Percentiles rank a stretch among this genome's conserved stretches.
Conservation (phyloP, 169 alveolate genomes). For the Eimeria falciformis region DNA sequence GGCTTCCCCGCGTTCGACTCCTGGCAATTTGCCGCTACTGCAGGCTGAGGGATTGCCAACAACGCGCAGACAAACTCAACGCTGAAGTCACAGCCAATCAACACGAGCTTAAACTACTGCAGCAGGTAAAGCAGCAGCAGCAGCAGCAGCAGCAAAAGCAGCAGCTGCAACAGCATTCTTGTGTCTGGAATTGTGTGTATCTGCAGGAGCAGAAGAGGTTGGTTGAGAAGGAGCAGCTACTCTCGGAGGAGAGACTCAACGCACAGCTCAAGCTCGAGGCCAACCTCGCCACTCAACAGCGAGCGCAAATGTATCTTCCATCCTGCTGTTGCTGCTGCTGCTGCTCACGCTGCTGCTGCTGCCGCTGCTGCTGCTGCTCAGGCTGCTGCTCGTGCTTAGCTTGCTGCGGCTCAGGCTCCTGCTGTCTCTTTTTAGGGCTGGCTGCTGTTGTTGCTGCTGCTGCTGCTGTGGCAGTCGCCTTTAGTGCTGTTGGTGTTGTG, state of each 20-base stretch:
- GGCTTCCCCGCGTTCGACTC: background rate
- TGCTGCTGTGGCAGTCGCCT: background rate
- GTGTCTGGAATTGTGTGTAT: background rate
- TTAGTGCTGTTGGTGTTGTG: no score
- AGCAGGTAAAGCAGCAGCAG: background rate
- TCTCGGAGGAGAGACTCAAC: background rate
- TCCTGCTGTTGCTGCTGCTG: background rate
- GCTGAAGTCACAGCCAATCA: background rate
- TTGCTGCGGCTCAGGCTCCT: background rate
- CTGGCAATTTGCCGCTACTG: background rate
- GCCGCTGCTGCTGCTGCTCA: background rate
- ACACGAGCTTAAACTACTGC: background rate
- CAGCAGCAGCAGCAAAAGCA: background rate
- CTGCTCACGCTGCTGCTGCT: constrained; percentile 10
- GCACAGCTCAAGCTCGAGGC: background rate
- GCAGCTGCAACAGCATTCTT: background rate
- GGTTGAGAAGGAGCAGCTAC: constrained; percentile 36
- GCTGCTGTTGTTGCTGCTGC: background rate
- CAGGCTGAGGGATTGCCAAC: constrained; percentile 4
- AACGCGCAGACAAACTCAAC: background rate
- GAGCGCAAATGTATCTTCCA: background rate
- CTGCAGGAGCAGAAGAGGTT: background rate
- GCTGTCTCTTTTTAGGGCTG: background rate
- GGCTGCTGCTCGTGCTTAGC: background rate
- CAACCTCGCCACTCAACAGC: background rate